Conservation (phyloP, 352 stramenopile genomes). For the Globisporangium rhizosaccharum region DNA sequence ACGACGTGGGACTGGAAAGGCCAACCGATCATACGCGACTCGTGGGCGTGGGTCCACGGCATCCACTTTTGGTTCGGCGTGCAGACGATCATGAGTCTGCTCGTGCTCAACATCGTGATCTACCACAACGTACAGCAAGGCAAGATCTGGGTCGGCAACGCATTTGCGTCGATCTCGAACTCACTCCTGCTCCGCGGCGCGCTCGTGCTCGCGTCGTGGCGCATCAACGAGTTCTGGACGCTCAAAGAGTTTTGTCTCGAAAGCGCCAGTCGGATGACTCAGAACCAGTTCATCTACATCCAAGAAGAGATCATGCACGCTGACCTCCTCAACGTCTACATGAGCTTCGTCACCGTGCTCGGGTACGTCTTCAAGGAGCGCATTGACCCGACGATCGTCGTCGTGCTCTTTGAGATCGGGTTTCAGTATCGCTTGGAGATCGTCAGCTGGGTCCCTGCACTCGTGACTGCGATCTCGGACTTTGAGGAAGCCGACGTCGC, state of each 20-base stretch:
- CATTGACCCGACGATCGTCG: too few species aligned
- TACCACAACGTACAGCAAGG: constrained; percentile 24
- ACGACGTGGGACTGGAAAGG: constrained; percentile 14
- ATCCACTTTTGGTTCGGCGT: constrained; percentile 39
- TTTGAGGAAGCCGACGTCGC: too few species aligned
- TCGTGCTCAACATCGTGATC: constrained; percentile 29
- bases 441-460: too few species aligned
- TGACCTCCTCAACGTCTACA: too few species aligned
- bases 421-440: too few species aligned
- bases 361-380: too few species aligned
- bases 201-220: constrained; percentile 30
- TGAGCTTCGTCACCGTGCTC: too few species aligned
- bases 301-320: too few species aligned
- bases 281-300: too few species aligned
- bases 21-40: constrained; percentile 23
- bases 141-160: constrained; percentile 43
- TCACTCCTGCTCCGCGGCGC: constrained; percentile 24
- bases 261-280: too few species aligned
- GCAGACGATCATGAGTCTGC: constrained; percentile 31
- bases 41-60: constrained; percentile 46
- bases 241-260: constrained; percentile 30
- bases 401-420: too few species aligned
- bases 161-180: constrained; percentile 39
- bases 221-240: constrained; percentile 43
- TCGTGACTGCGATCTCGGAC: too few species aligned